Evolutionary conservation across 2,329 filamentous ascomycete species (phyloP).

Genomic region (Pseudogymnoascus sp.): DNA sequence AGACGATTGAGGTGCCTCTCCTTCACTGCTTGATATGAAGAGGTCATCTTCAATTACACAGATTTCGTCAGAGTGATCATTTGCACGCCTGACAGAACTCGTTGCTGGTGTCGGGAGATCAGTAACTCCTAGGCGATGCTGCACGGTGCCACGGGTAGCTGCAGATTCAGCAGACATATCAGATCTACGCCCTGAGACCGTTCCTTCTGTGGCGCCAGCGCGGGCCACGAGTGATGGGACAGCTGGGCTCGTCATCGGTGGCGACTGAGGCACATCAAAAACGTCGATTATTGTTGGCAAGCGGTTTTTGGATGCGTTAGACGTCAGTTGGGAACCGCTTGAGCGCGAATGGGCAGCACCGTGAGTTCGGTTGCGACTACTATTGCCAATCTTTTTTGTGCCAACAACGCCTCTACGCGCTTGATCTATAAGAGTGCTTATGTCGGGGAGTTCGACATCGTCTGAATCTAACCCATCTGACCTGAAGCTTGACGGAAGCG

Average conservation of each 20-base stretch:
- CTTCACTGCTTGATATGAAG: conserved; percentile 1
- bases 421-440: conserved; percentile 13
- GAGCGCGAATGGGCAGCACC: not conserved
- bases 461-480: conserved; percentile 13
- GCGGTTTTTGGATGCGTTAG: not conserved
- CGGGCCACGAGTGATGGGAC: conserved; percentile 10
- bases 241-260: conserved; percentile 33
- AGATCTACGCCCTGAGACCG: not conserved
- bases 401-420: not conserved
- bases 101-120: conserved; percentile 26
- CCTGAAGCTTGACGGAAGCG: conserved; percentile 3
- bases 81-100: conserved; percentile 21
- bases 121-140: not conserved
- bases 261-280: conserved; percentile 36
- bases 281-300: conserved; percentile 17
- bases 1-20: not conserved
- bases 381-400: not conserved
- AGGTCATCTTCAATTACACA: not conserved
- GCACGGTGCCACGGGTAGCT: not conserved
- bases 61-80: not conserved
- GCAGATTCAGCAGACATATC: not conserved
- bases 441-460: conserved; percentile 28
- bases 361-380: not conserved
- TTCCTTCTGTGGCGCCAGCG: not conserved
- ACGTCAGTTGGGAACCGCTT: not conserved